Evolutionary conservation across 2,329 filamentous ascomycete genomes (phyloP).

Genomic region (Calonectria naviculata): DNA sequence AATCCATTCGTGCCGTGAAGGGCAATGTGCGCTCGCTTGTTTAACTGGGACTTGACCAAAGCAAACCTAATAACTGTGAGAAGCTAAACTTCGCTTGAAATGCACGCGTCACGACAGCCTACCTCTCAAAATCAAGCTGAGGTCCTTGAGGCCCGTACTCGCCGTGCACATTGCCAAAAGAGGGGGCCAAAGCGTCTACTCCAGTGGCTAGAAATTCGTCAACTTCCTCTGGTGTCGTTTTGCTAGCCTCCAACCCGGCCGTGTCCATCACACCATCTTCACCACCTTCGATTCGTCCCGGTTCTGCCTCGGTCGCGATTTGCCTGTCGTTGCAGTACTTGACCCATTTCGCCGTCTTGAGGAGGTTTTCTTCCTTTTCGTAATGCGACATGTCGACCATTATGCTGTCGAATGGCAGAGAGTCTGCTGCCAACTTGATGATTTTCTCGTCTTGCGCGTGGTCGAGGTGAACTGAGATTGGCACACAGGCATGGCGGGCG

Average conservation of each 20-base stretch:
- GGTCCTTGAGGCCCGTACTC: slow-evolving; percentile 76
- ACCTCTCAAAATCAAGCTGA: slow-evolving; percentile 61
- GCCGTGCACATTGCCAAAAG: slow-evolving; percentile 81
- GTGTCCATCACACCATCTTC: slow-evolving; percentile 78
- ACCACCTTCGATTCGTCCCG: slow-evolving; percentile 51
- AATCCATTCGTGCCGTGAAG: slow-evolving; percentile 64
- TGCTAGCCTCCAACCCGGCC: slow-evolving; percentile 54
- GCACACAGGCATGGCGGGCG: slow-evolving; percentile 66
- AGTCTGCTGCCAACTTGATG: slow-evolving; percentile 64
- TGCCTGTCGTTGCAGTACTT: slow-evolving; percentile 17
- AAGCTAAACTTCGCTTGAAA: not conserved
- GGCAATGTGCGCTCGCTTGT: not conserved
- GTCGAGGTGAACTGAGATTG: slow-evolving; percentile 73
- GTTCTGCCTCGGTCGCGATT: slow-evolving; percentile 30
- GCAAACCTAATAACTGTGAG: not conserved
- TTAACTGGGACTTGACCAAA: not conserved
- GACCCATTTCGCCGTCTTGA: slow-evolving; percentile 16
- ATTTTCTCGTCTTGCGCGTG: slow-evolving; percentile 70
- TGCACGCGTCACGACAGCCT: not conserved
- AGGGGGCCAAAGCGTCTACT: slow-evolving; percentile 81
- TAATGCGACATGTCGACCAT: slow-evolving; percentile 85
- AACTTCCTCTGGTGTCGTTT: slow-evolving; percentile 77
- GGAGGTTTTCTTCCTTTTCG: slow-evolving; percentile 76
- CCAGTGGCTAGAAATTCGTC: slow-evolving; percentile 77
- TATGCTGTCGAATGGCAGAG: slow-evolving; percentile 74